Evolutionary conservation across 495 filamentous ascomycete genomes (phyloP).

Genomic region (Aspergillus olivimuriae): DNA sequence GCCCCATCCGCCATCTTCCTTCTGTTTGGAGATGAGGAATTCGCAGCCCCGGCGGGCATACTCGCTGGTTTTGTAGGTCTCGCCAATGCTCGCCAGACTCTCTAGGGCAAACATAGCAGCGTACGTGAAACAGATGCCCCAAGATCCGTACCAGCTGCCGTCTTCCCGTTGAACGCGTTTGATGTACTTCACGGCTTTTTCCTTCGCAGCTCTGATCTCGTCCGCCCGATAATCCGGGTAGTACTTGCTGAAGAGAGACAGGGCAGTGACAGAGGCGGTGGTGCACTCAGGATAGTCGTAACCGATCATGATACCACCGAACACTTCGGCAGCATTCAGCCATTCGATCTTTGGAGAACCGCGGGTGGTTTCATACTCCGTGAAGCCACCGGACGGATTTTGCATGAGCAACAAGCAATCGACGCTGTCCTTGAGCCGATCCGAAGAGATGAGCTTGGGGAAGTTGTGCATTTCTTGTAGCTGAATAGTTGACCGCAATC

Average conservation of each 20-base stretch:
- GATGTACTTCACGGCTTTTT: constrained; percentile 70
- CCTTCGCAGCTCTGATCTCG: constrained; percentile 68
- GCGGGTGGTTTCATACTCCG: constrained; percentile 80
- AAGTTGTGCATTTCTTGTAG: constrained; percentile 75
- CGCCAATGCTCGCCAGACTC: constrained; percentile 71
- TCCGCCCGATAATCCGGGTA: constrained; percentile 71
- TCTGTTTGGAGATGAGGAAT: constrained; percentile 78
- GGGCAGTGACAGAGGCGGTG: constrained; percentile 85
- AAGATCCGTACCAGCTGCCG: constrained; percentile 92
- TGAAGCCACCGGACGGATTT: constrained; percentile 80
- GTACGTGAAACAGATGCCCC: constrained; percentile 98
- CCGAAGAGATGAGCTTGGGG: constrained; percentile 64
- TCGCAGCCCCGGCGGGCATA: constrained; percentile 69
- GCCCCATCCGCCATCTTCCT: constrained; percentile 90
- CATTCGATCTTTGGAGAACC: constrained; percentile 71
- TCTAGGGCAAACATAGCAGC: constrained; percentile 93
- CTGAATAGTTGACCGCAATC: constrained; percentile 76
- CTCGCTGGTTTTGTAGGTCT: constrained; percentile 68
- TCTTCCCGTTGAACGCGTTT: constrained; percentile 71
- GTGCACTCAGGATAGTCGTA: constrained; percentile 98
- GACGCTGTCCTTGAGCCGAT: constrained; percentile 76
- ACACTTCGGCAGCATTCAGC: constrained; percentile 94
- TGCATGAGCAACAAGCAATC: constrained; percentile 92
- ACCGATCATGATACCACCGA: constrained; percentile 95
- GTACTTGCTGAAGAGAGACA: constrained; percentile 73